Conservation (phyloP, 345 rosid genomes). For the Dovyalis caffra region DNA sequence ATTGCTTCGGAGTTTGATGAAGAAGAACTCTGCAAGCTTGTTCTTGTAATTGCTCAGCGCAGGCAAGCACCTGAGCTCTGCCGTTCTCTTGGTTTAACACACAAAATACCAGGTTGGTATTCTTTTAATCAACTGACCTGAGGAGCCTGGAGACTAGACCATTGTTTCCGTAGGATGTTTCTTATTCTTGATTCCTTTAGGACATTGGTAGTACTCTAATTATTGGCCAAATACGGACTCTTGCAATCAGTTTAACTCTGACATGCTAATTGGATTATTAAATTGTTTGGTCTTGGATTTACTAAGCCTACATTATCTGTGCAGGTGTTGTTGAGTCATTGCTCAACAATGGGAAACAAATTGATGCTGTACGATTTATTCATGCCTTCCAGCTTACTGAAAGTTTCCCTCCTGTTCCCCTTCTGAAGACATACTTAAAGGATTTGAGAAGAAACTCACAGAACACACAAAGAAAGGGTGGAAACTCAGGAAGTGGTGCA, state of each 20-base stretch:
- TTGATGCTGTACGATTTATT: slow-evolving; percentile 55
- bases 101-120: slow-evolving; percentile 71
- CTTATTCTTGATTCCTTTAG: slow-evolving; percentile 12
- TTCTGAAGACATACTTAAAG: slow-evolving; percentile 52
- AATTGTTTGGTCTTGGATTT: not conserved
- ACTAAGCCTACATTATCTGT: slow-evolving; percentile 9
- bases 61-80: slow-evolving; percentile 67
- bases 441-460: slow-evolving; percentile 47
- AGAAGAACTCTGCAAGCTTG: slow-evolving; percentile 68
- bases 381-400: slow-evolving; percentile 55
- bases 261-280: slow-evolving; percentile 1
- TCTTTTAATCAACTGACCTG: slow-evolving; percentile 40
- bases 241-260: slow-evolving; percentile 2
- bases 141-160: slow-evolving; percentile 32
- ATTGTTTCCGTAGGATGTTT: slow-evolving; percentile 20
- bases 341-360: slow-evolving; percentile 44
- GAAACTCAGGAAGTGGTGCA: slow-evolving; percentile 26
- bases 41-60: slow-evolving; percentile 47
- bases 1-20: slow-evolving; percentile 65
- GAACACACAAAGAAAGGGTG: slow-evolving; percentile 42
- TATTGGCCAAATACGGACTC: slow-evolving; percentile 6
- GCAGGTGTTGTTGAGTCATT: slow-evolving; percentile 50
- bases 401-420: slow-evolving; percentile 52
- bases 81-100: slow-evolving; percentile 57
- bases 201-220: slow-evolving; percentile 2